A percentile compares a stretch with the other conserved stretches of the same genome.
phyloP scores from a whole-genome alignment of 495 filamentous ascomycete species.

The Daldinia vernicosa region DNA sequence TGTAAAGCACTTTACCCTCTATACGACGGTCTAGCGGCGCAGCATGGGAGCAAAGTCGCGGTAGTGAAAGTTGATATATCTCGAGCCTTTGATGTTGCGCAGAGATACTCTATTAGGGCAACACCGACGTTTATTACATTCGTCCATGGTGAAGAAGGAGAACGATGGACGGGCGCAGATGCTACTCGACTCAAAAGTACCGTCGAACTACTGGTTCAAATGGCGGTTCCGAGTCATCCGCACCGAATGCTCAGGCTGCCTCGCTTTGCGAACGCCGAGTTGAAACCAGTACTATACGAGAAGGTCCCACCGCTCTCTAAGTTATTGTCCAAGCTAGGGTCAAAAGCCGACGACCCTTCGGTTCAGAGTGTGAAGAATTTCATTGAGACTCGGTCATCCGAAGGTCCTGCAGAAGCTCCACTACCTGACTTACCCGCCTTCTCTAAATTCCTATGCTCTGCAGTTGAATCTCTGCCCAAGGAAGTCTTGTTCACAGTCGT shows the following conservation, averaged over 20 bases:
- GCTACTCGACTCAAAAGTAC: conserved; percentile 72
- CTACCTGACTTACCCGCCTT: conserved; percentile 68
- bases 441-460: conserved; percentile 59
- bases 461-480: conserved; percentile 60
- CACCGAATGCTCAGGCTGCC: conserved; percentile 76
- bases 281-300: conserved; percentile 74
- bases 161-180: conserved; percentile 83
- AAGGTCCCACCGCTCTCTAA: conserved; percentile 88
- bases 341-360: conserved; percentile 59
- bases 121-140: conserved; percentile 95
- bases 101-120: conserved; percentile 72
- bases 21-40: conserved; percentile 81
- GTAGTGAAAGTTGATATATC: conserved; percentile 88
- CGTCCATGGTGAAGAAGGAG: conserved; percentile 75
- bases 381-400: conserved; percentile 62
- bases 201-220: conserved; percentile 75
- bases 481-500: conserved; percentile 78
- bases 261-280: conserved; percentile 68
- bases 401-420: conserved; percentile 66
- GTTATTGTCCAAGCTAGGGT: conserved; percentile 77
- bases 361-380: conserved; percentile 70
- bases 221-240: conserved; percentile 80
- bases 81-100: conserved; percentile 69
- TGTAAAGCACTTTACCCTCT: conserved; percentile 86
- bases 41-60: conserved; percentile 71